Evolutionary conservation across 495 filamentous ascomycete genomes (phyloP), one percentile per base, ranked within the genome.

Genomic region (Aspergillus panamensis): DNA sequence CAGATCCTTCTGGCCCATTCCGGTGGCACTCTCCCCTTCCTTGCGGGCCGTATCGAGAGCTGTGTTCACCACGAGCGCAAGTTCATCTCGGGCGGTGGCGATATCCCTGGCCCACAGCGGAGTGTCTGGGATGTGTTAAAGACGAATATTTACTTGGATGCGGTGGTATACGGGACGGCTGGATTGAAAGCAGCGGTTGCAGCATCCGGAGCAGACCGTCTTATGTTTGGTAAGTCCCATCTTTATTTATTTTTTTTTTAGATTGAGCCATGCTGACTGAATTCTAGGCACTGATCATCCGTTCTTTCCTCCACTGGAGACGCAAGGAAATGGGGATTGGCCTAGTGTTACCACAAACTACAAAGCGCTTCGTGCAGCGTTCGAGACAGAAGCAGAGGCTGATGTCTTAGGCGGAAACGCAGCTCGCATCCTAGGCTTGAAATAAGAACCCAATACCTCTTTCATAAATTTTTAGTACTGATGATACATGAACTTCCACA

Each of bases 91-190:
- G 77, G 81, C 69, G 67, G 67, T 31, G 73, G 62, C 8, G 73
- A 61, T 60, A 69, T 57, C 50, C 84, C 52, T 69, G 91, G 71
- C 69, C 84, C 80, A 45, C 57, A 71, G 53, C 61, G 78, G 43
- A 72, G 71, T 40, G 68, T 96, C 0, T 92, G 90, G 89, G 88
- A 92, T 61, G 81, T 97, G 8, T 63, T 97, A 61, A 83, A 82
- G 59, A 86, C 84, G n/a, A 96, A 97, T 73, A 82, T 96, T 42
- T 92, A 91, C 64, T 77, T 97, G 4, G 93, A 97, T 73, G 92
- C 93, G 0, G 91, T 96, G 0, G 82, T 92, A 1, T 96, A 96
- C 68, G 83, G 84, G 0, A 77, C 83, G 29, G 84, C 88, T 13
- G 89, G 88, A 0, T 63, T 96, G 33, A 85, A 86, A 64, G 88